Base-by-base conservation (phyloP, 1,284 basidiomycete species). In the Wolfiporia cocos region DNA sequence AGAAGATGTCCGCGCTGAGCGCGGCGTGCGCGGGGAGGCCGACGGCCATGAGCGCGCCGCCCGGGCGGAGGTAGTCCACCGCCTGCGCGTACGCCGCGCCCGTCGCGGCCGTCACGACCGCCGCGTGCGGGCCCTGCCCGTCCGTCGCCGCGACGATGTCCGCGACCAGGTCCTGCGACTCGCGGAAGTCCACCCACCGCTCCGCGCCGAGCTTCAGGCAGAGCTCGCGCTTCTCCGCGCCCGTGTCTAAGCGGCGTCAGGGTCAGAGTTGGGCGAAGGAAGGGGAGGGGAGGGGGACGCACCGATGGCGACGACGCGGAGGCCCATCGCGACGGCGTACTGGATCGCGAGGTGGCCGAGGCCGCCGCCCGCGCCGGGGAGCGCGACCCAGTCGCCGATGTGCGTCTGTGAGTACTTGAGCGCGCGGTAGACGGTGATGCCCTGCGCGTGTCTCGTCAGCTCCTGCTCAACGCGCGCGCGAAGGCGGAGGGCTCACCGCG, bases 351-450 rank as follows among this genome's bases (percentile, higher is more conserved):
- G 69, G 61, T 86, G 81, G 3, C 82, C 83, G 14, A 86, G 74
- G 32, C 87, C 76, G 53, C 81, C 83, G 11, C 87, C 86, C 6
- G 86, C 86, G 39, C 87, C 88, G 20, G 83, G 84, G 49, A 94
- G 73, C 38, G 81, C 84, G 49, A 92, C 71, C 78, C 81, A 91
- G 49, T 94, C 79, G 39, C 89, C 87, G n/a, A 81, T 74, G 22
- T 66, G 69, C n/a, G 77, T 72, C 41, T 74, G 65, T 43, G 79
- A 78, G 62, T 86, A 75, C 62, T 90, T 91, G 57, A 94, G 69
- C 0, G 89, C 92, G 54, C 87, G 85, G 64, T 92, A 93, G 1
- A 86, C 82, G 1, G 87, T 90, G 15, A 89, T 64, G 46, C 86
- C 87, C 74, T 83, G 51, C 46, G 7, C 7, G 30, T n/a, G n/a